Evolutionary conservation across 495 filamentous ascomycete genomes (phyloP).

Genomic region (Penicillium turbatum): DNA sequence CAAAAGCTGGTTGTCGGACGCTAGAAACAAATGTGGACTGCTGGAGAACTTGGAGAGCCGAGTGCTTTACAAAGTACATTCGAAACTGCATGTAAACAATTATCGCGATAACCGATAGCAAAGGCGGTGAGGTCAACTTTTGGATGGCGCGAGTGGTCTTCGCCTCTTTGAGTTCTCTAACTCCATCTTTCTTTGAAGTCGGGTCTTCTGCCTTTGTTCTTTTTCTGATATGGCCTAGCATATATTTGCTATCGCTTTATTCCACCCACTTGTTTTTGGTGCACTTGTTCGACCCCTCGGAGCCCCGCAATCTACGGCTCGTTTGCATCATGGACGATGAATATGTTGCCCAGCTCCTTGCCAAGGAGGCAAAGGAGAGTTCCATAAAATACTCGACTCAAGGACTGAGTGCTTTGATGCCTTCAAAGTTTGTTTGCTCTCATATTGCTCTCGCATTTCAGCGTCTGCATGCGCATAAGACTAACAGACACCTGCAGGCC

Average conservation of each 20-base stretch:
- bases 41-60: not conserved
- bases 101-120: conserved; percentile 7
- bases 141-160: conserved; percentile 10
- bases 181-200: not conserved
- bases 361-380: conserved; percentile 65
- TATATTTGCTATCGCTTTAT: not conserved
- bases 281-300: not conserved
- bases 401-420: conserved; percentile 65
- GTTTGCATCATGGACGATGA: conserved; percentile 57
- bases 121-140: conserved; percentile 18
- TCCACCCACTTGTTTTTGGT: not conserved
- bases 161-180: not conserved
- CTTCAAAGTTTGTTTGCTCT: conserved; percentile 55
- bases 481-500: conserved; percentile 35
- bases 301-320: conserved; percentile 13
- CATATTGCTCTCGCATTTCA: not conserved
- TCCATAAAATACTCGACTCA: conserved; percentile 69
- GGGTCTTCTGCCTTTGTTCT: not conserved
- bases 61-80: not conserved
- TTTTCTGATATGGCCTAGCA: not conserved
- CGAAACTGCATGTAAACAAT: conserved; percentile 6
- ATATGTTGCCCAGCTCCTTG: conserved; percentile 68
- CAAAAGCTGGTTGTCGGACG: not conserved
- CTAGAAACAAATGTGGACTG: not conserved
- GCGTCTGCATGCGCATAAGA: not conserved